phyloP scores from a whole-genome alignment of 352 stramenopile genomes.

The Phytophthora pluvialis region DNA sequence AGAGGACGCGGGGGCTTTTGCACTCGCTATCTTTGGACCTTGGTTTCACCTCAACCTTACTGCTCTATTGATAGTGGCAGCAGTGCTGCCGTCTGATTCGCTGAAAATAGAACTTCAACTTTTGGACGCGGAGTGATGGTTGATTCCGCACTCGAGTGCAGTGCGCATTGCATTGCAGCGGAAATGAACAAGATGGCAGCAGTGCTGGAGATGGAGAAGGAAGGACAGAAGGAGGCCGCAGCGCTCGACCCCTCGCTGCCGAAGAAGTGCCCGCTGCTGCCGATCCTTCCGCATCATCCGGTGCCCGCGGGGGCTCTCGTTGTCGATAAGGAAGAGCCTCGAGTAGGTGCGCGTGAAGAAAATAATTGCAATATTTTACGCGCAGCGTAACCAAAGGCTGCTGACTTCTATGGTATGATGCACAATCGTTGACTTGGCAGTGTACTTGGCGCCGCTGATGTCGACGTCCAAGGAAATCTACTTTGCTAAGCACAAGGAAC shows the following conservation, averaged over 20 bases:
- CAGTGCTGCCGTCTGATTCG: slow-evolving; percentile 33
- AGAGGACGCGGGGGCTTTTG: slow-evolving; percentile 12
- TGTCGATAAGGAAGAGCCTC: slow-evolving; percentile 37
- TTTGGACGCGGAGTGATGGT: slow-evolving; percentile 28
- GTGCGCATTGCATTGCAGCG: background rate
- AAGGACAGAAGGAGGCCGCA: background rate
- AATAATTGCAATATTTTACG: background rate
- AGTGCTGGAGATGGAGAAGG: background rate
- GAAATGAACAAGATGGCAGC: slow-evolving; percentile 7
- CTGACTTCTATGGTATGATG: background rate
- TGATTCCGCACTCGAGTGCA: background rate
- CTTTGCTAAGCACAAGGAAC: slow-evolving; percentile 40
- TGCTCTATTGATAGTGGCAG: slow-evolving; percentile 13
- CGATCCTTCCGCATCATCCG: slow-evolving; percentile 35
- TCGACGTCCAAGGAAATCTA: slow-evolving; percentile 53
- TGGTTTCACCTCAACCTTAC: slow-evolving; percentile 22
- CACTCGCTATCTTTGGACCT: slow-evolving; percentile 17
- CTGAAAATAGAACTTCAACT: slow-evolving; percentile 37
- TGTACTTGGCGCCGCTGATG: slow-evolving; percentile 47
- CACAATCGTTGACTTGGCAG: slow-evolving; percentile 11
- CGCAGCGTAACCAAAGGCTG: background rate
- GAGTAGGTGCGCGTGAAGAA: slow-evolving; percentile 36
- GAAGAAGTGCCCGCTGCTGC: slow-evolving; percentile 16
- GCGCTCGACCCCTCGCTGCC: background rate
- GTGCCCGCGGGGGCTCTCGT: slow-evolving; percentile 28